Evolutionary conservation across 225 moss, liverwort and hornwort genomes (phyloP).

Genomic region (Straminergon stramineum): DNA sequence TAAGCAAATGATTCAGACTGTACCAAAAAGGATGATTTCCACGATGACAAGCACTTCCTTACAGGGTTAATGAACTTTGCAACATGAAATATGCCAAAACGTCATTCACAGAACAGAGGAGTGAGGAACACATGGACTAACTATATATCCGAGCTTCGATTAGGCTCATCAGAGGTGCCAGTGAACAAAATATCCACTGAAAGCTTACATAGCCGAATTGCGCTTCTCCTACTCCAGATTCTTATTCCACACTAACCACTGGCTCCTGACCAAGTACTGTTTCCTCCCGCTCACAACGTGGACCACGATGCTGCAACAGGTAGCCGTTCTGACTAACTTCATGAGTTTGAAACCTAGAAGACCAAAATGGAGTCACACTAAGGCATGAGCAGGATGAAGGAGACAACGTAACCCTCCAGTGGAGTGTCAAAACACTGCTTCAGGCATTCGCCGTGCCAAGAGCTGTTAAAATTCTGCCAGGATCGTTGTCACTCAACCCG

Average conservation of each 20-base stretch:
- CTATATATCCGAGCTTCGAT: background rate
- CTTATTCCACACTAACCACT: background rate
- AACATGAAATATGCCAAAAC: background rate
- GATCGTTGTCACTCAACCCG: background rate
- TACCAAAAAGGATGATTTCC: too few relatives aligned
- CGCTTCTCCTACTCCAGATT: background rate
- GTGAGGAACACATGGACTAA: background rate
- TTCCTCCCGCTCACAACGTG: background rate
- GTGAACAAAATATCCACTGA: slow-evolving; percentile 1
- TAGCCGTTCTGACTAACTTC: background rate
- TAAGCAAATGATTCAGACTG: background rate
- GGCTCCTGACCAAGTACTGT: background rate
- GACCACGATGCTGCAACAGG: background rate
- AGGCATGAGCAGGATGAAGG: background rate
- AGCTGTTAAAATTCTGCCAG: background rate
- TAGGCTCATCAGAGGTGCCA: background rate
- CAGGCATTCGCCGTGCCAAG: background rate
- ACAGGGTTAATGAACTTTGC: background rate
- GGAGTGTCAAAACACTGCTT: background rate
- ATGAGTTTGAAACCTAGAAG: background rate
- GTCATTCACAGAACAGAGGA: background rate
- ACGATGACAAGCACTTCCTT: background rate
- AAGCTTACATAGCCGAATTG: background rate
- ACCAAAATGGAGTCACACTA: background rate
- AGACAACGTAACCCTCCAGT: background rate